A percentile compares a stretch with the other conserved stretches of the same genome.
Evolutionary conservation across 176 grass and related monocot species (phyloP).

Genomic region (Panicum miliaceum): DNA sequence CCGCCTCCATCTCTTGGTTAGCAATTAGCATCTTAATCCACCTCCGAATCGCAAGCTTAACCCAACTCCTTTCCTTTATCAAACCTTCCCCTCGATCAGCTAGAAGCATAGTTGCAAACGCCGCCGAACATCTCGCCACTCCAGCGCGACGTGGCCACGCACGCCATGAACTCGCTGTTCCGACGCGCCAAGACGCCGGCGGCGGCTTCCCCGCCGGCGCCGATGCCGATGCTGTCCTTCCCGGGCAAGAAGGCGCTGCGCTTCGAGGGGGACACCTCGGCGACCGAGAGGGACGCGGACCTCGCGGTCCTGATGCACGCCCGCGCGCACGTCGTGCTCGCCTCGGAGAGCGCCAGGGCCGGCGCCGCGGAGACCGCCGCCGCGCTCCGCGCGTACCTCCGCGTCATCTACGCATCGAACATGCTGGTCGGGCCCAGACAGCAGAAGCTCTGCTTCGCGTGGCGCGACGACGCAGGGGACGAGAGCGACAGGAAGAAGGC

Average conservation of each 20-base stretch:
- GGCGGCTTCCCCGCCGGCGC: neutral
- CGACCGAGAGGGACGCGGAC: slow-evolving; percentile 36
- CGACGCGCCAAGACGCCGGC: slow-evolving; percentile 22
- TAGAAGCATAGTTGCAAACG: neutral
- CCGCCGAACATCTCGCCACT: neutral
- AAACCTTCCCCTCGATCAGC: neutral
- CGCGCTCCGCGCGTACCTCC: slow-evolving; percentile 55
- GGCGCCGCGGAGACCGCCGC: slow-evolving; percentile 1
- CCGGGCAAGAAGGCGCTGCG: slow-evolving; percentile 54
- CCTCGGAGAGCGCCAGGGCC: neutral
- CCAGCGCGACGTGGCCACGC: neutral
- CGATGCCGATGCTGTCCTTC: slow-evolving; percentile 65
- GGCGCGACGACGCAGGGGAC: slow-evolving; percentile 42
- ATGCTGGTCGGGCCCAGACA: neutral
- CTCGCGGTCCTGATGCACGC: slow-evolving; percentile 38
- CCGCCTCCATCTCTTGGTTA: slow-evolving; percentile 9
- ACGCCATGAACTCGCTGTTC: slow-evolving; percentile 31
- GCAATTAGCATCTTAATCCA: neutral
- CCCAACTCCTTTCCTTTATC: neutral
- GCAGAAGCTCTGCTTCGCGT: slow-evolving; percentile 48
- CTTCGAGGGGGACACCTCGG: slow-evolving; percentile 22
- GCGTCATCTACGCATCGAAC: slow-evolving; percentile 37
- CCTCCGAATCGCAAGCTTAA: neutral
- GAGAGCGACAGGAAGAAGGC: slow-evolving; percentile 8
- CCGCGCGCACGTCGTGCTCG: slow-evolving; percentile 1